A percentile compares a stretch with the other conserved stretches of the same genome.
phyloP scores from a whole-genome alignment of 768 basidiomycete species.

The Butyriboletus loyo region DNA sequence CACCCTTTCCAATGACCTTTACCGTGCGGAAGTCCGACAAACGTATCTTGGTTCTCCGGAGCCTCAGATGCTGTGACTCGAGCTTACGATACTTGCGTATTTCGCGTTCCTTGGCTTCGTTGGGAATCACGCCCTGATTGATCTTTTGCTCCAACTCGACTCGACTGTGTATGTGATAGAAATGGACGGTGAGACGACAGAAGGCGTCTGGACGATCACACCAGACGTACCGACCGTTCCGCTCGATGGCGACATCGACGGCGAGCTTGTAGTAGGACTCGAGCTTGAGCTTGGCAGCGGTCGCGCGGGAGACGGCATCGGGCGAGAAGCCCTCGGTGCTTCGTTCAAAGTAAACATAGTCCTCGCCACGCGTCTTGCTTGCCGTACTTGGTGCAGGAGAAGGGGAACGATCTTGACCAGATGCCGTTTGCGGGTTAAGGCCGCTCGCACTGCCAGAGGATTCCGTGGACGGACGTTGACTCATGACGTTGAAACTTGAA shows the following conservation, averaged over 20 bases:
- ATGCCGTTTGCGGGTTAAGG: slow-evolving; percentile 16
- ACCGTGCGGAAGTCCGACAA: slow-evolving; percentile 92
- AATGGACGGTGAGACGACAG: neutral
- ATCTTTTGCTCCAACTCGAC: slow-evolving; percentile 87
- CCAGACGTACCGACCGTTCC: slow-evolving; percentile 76
- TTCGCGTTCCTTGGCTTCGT: slow-evolving; percentile 86
- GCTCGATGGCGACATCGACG: slow-evolving; percentile 93
- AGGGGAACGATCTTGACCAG: slow-evolving; percentile 26
- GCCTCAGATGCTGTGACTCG: slow-evolving; percentile 86
- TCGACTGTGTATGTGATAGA: slow-evolving; percentile 48
- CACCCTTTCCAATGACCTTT: slow-evolving; percentile 98
- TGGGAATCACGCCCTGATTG: slow-evolving; percentile 65
- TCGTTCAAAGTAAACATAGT: slow-evolving; percentile 96
- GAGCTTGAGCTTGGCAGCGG: slow-evolving; percentile 93
- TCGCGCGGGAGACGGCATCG: slow-evolving; percentile 84
- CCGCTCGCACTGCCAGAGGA: slow-evolving; percentile 17
- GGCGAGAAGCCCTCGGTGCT: slow-evolving; percentile 79
- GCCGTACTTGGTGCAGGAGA: slow-evolving; percentile 32
- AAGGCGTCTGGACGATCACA: neutral
- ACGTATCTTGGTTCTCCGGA: slow-evolving; percentile 90
- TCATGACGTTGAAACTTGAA: slow-evolving; percentile 21
- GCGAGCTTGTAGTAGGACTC: slow-evolving; percentile 98
- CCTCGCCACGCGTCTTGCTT: slow-evolving; percentile 32
- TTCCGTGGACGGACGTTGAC: slow-evolving; percentile 30
- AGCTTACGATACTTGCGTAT: slow-evolving; percentile 82